These are phyloP conservation scores for Viola odorata DNA, from an alignment of 345 rosid species.

Conservation along the genomic window DNA sequence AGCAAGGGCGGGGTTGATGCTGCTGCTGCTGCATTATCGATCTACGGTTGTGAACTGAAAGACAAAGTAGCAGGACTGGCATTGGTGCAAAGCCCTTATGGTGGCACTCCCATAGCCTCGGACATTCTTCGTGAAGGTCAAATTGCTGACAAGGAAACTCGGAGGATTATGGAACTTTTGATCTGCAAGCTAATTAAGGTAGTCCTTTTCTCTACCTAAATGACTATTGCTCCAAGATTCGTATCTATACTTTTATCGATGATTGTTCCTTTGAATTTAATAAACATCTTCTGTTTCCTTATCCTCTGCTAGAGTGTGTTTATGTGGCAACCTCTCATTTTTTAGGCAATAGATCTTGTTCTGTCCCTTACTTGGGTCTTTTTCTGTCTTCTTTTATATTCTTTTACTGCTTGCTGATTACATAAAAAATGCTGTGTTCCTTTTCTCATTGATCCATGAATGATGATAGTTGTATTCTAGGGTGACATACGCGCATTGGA, in stretches of 20 bases:
- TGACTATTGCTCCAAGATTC: too few relatives aligned
- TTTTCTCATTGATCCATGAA: conserved; percentile 1
- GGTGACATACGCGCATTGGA: conserved; percentile 68
- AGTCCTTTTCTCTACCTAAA: background rate
- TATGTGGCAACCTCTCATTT: background rate
- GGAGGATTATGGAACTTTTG: conserved; percentile 56
- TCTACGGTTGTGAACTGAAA: conserved; percentile 47
- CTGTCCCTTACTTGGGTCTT: too few relatives aligned
- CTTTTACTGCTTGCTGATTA: too few relatives aligned
- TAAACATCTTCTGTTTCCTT: background rate
- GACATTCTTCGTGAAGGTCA: conserved; percentile 68
- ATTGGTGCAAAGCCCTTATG: conserved; percentile 66
- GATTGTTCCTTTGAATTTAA: too few relatives aligned
- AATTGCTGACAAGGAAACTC: conserved; percentile 61
- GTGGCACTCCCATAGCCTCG: conserved; percentile 60
- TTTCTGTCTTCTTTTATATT: too few relatives aligned
- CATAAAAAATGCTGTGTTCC: too few relatives aligned
- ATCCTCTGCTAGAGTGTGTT: background rate
- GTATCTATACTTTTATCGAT: too few relatives aligned
- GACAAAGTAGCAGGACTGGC: conserved; percentile 68
- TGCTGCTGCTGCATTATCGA: conserved; percentile 70
- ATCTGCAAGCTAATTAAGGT: conserved; percentile 70
- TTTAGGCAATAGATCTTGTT: too few relatives aligned
- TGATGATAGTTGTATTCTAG: conserved; percentile 19
- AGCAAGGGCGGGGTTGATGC: conserved; percentile 78